phyloP scores from a whole-genome alignment of 202 grass and related monocot genomes.

The Digitaria exilis region DNA sequence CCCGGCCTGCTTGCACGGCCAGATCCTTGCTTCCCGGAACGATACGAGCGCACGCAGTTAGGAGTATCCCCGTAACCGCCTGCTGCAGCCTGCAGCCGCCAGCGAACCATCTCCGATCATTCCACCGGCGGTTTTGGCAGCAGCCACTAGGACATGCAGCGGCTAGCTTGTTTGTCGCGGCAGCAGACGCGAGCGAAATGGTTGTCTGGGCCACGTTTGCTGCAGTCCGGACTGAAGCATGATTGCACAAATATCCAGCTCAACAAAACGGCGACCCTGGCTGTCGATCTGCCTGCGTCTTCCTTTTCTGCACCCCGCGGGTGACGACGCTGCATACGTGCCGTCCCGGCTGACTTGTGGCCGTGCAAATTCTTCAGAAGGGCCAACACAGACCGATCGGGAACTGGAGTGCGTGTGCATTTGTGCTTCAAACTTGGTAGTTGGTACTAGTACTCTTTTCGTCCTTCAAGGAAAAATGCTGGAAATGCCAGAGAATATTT shows the following conservation, averaged over 20 bases:
- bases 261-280: constrained; percentile 22
- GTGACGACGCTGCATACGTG: not conserved
- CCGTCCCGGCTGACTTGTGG: not conserved
- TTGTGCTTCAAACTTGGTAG: not conserved
- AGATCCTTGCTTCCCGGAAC: not conserved
- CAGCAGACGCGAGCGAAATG: not conserved
- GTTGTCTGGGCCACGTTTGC: not conserved
- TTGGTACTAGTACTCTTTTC: not conserved
- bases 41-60: constrained; percentile 3
- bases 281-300: not conserved
- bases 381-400: not conserved
- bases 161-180: not conserved
- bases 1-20: not conserved
- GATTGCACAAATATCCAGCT: not conserved
- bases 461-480: not conserved
- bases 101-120: constrained; percentile 30
- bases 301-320: not conserved
- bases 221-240: not conserved
- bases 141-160: not conserved
- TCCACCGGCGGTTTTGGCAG: not conserved
- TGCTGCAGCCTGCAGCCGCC: not conserved
- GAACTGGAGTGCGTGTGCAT: not conserved
- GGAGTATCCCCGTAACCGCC: not conserved
- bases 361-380: not conserved
- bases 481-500: not conserved